These are phyloP conservation scores for Thyridium curvatum DNA, from an alignment of 2,329 filamentous ascomycete species.

Conservation along the genomic window DNA sequence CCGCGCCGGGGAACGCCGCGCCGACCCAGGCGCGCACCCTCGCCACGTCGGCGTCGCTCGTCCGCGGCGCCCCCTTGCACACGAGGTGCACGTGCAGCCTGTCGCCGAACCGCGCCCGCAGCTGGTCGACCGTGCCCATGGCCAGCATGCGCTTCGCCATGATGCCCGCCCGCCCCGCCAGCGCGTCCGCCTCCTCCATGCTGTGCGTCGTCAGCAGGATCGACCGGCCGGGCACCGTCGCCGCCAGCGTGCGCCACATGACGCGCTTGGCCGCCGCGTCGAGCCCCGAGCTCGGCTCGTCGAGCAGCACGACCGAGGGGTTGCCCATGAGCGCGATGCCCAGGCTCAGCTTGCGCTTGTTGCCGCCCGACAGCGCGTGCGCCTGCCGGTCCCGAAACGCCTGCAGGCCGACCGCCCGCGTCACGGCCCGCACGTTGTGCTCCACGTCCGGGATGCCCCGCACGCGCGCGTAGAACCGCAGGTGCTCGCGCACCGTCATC, in stretches of 20 bases:
- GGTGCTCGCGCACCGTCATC: slow-evolving; percentile 84
- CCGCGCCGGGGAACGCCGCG: slow-evolving; percentile 53
- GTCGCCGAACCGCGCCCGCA: slow-evolving; percentile 72
- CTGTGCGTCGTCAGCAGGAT: slow-evolving; percentile 86
- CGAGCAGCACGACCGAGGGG: slow-evolving; percentile 77
- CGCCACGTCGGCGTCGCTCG: slow-evolving; percentile 60
- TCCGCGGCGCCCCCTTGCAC: slow-evolving; percentile 67
- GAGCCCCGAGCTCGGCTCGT: slow-evolving; percentile 84
- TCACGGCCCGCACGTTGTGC: slow-evolving; percentile 70
- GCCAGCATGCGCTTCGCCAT: slow-evolving; percentile 83
- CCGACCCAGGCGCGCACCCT: slow-evolving; percentile 61
- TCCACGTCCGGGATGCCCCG: slow-evolving; percentile 70
- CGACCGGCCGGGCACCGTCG: slow-evolving; percentile 69
- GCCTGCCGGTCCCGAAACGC: slow-evolving; percentile 71
- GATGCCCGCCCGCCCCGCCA: slow-evolving; percentile 79
- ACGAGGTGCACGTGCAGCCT: slow-evolving; percentile 78
- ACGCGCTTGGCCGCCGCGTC: slow-evolving; percentile 86
- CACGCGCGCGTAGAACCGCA: slow-evolving; percentile 80
- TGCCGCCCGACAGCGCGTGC: slow-evolving; percentile 75
- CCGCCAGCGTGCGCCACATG: slow-evolving; percentile 83
- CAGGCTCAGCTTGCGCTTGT: slow-evolving; percentile 86
- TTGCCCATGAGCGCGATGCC: slow-evolving; percentile 93
- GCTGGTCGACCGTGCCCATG: slow-evolving; percentile 65
- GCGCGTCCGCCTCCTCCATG: slow-evolving; percentile 91
- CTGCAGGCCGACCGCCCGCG: slow-evolving; percentile 73